phyloP scores from a whole-genome alignment of 768 basidiomycete genomes.

The Wakefieldia striispora region DNA sequence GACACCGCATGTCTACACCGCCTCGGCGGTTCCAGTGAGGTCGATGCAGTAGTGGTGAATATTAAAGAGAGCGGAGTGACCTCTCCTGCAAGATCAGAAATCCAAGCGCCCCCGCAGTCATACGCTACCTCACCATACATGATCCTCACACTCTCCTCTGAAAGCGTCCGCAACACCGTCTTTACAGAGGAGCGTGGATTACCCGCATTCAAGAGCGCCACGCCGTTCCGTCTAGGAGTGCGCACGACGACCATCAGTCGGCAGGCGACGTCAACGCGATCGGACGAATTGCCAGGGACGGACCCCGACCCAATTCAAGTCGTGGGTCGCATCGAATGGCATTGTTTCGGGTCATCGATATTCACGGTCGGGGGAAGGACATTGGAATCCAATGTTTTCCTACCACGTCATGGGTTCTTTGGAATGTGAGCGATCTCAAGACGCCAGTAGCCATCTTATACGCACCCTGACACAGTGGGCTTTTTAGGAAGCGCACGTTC shows the following conservation, averaged over 20 bases:
- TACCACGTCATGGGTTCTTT: slow-evolving; percentile 17
- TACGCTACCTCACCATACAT: slow-evolving; percentile 7
- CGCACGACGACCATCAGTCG: slow-evolving; percentile 21
- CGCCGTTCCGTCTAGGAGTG: slow-evolving; percentile 18
- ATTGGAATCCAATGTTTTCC: slow-evolving; percentile 23
- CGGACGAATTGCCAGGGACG: background rate
- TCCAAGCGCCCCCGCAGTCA: too few species aligned
- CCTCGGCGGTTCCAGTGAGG: too few species aligned
- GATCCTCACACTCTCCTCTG: slow-evolving; percentile 24
- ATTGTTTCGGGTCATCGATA: slow-evolving; percentile 25
- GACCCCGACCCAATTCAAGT: slow-evolving; percentile 21
- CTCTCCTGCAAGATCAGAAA: too few species aligned
- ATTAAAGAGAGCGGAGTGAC: too few species aligned
- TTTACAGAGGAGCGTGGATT: slow-evolving; percentile 29
- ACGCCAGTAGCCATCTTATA: too few species aligned
- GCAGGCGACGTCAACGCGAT: background rate
- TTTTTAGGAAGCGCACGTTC: slow-evolving; percentile 27
- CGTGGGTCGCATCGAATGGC: slow-evolving; percentile 35
- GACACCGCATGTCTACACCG: too few species aligned
- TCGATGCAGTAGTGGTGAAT: too few species aligned
- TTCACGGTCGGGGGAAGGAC: slow-evolving; percentile 29
- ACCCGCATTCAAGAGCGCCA: slow-evolving; percentile 25
- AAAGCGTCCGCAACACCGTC: slow-evolving; percentile 26
- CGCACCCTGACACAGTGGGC: too few species aligned
- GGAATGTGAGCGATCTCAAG: slow-evolving; percentile 8